Base-by-base conservation (phyloP, 192 early-diverging fungal species). In the Rhizoclosmatium globosum region DNA sequence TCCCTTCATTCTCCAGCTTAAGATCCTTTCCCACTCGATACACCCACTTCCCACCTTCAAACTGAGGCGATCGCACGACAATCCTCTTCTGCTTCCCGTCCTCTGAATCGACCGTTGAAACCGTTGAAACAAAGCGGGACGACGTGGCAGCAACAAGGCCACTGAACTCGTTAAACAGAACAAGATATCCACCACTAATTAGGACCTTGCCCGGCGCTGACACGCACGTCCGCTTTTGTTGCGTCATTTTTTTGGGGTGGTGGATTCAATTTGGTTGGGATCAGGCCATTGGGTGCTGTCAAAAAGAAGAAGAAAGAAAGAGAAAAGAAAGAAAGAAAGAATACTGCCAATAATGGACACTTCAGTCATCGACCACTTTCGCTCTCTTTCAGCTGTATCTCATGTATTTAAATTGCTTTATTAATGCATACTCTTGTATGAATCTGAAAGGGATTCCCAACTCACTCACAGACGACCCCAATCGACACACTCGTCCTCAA, bases 151-250 rank as follows among this genome's bases (percentile, higher is more conserved):
- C 85, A 3, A 98, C 95, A 21, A 98, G 86, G 2, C 97, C 98
- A 23, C 83, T 83, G 82, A 93, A 94, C 31, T 72, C 72, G 41
- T 87, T 92, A 70, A 97, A 95, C 13, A 99, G 88, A 4, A 99
- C 96, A 0, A 99, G 89, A 82, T 99, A 99, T 23, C 98, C 98
- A 31, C 98, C 98, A 0, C 90, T 86, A 0, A 98, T 47, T 4
- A 99, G 92, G 13, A 98, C 98, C 78, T 99, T 99, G 13, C 98
- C 98, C 3, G 98, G 96, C 4, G 97, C 95, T 13, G 97, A 97
- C 4, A 93, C 92, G 2, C 69, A 71, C 19, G 47, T 71, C 11
- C 64, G 64, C 31, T 31, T 31, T 39, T 62, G 60, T 4, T 23
- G 60, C 60, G 6, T 62, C 38, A 31, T 62, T 62, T 62, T 62